A percentile compares a stretch with the other conserved stretches of the same genome.
Conservation (phyloP, 2,329 filamentous ascomycete genomes). For the Fusarium nanum region DNA sequence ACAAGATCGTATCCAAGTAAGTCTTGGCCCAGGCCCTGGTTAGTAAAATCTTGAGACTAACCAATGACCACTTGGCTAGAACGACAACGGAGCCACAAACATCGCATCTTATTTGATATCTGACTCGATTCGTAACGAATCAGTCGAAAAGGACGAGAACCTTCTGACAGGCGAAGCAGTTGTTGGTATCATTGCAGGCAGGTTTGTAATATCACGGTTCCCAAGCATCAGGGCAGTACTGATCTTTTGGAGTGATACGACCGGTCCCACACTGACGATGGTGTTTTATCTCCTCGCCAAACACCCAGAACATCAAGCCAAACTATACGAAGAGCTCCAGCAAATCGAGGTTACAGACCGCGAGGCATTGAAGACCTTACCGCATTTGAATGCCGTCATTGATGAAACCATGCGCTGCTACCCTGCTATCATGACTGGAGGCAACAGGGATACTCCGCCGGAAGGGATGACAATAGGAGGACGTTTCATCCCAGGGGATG, state of each 20-base stretch:
- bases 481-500: background rate
- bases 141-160: fast-evolving
- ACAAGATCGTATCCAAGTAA: background rate
- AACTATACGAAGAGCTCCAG: background rate
- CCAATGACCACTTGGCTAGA: background rate
- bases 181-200: background rate
- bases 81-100: background rate
- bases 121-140: background rate
- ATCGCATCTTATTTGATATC: background rate
- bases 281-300: background rate
- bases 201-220: fast-evolving
- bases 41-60: no score
- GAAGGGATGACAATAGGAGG: background rate
- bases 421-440: background rate
- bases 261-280: background rate
- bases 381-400: background rate
- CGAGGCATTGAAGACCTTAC: fast-evolving
- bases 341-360: background rate
- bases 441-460: background rate
- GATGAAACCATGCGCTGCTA: background rate
- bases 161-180: background rate
- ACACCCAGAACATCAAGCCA: background rate
- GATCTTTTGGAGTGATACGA: fast-evolving
- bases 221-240: fast-evolving
- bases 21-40: no score